Evolutionary conservation across 225 moss, liverwort and hornwort species (phyloP).

Genomic region (Lunularia cruciata): DNA sequence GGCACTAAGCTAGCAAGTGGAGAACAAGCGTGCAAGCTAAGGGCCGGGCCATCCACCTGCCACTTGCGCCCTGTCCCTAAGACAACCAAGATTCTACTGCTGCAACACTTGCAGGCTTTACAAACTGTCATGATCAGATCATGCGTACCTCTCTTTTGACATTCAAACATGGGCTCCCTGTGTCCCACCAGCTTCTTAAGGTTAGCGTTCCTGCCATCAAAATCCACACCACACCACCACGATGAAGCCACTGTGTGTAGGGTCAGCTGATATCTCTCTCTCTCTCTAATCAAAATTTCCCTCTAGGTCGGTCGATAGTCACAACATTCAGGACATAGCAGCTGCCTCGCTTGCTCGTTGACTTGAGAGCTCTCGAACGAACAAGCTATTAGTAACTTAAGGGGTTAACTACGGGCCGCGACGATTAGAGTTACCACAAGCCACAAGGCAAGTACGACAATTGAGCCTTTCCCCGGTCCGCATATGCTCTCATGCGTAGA

Average conservation of each 20-base stretch:
- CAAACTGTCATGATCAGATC: neutral
- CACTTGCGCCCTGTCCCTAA: neutral
- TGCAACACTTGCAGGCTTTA: constrained; percentile 6
- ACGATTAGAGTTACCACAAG: too few relatives aligned
- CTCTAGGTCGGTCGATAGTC: too few relatives aligned
- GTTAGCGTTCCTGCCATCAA: constrained; percentile 18
- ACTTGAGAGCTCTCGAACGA: too few relatives aligned
- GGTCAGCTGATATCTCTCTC: neutral
- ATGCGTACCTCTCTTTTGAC: constrained; percentile 30
- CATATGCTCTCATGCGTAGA: neutral
- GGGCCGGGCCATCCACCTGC: neutral
- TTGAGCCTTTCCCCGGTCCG: neutral
- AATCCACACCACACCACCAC: too few relatives aligned
- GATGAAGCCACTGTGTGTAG: neutral
- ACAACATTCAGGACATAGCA: too few relatives aligned
- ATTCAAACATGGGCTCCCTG: constrained; percentile 26
- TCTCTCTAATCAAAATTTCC: too few relatives aligned
- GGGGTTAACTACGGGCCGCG: too few relatives aligned
- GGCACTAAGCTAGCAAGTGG: too few relatives aligned
- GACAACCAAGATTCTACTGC: neutral
- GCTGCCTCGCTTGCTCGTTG: too few relatives aligned
- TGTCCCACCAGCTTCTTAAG: neutral
- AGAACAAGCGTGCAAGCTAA: constrained; percentile 9
- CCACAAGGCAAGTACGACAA: neutral
- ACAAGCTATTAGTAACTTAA: too few relatives aligned